phyloP scores from a whole-genome alignment of 169 alveolate species.

The Babesia caballi region DNA sequence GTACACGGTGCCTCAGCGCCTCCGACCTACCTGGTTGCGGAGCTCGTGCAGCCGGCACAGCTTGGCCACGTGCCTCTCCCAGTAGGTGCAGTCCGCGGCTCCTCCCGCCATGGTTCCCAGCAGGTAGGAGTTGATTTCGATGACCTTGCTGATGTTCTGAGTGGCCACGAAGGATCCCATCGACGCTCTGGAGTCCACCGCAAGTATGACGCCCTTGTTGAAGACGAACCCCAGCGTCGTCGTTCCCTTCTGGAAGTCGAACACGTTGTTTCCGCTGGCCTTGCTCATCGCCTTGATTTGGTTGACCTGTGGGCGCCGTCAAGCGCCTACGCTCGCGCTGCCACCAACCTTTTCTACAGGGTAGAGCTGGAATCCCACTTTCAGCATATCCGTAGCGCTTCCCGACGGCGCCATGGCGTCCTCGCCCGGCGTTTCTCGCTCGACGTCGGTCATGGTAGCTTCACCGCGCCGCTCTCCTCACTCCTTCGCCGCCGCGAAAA shows the following conservation, averaged over 20 bases:
- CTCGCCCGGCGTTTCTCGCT: neutral
- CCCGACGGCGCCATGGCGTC: constrained; percentile 51
- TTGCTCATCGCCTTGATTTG: constrained; percentile 37
- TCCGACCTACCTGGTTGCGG: constrained; percentile 79
- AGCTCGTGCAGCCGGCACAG: constrained; percentile 89
- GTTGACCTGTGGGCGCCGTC: constrained; percentile 24
- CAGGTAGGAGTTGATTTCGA: constrained; percentile 94
- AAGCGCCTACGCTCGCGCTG: neutral
- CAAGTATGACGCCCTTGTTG: constrained; percentile 96
- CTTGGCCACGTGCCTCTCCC: constrained; percentile 94
- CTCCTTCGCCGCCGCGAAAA: neutral
- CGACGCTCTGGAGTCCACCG: constrained; percentile 99
- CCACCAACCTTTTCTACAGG: constrained; percentile 61
- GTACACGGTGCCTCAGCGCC: neutral
- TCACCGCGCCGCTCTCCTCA: neutral
- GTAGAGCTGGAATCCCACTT: constrained; percentile 45
- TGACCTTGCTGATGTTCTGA: constrained; percentile 93
- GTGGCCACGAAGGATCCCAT: constrained; percentile 96
- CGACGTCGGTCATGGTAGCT: constrained; percentile 37
- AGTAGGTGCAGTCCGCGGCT: constrained; percentile 99
- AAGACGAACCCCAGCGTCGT: constrained; percentile 92
- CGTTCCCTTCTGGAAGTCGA: constrained; percentile 89
- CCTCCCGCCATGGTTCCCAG: constrained; percentile 99
- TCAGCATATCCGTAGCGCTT: constrained; percentile 52
- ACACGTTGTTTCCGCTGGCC: constrained; percentile 21